phyloP scores from a whole-genome alignment of 2,329 filamentous ascomycete species.

The Penicillium sp. region DNA sequence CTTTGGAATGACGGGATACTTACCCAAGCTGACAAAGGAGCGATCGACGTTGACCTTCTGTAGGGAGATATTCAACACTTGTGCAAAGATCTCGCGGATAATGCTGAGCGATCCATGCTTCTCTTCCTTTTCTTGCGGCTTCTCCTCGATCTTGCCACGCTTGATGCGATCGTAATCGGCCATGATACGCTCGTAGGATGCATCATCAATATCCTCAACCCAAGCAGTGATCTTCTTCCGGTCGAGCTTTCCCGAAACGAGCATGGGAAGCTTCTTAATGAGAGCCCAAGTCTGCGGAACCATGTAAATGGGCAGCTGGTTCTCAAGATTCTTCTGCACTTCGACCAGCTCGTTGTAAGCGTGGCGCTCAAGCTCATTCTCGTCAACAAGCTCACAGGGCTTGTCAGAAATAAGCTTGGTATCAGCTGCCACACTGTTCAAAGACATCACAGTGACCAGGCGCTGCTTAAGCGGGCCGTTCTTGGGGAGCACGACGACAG shows the following conservation, averaged over 20 bases:
- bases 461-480: constrained; percentile 36
- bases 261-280: constrained; percentile 34
- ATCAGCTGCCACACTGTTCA: constrained; percentile 23
- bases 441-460: constrained; percentile 39
- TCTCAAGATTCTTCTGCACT: constrained; percentile 33
- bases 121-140: constrained; percentile 14
- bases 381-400: constrained; percentile 27
- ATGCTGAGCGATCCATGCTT: constrained; percentile 14
- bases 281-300: constrained; percentile 37
- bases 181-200: constrained; percentile 35
- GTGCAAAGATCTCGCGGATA: constrained; percentile 28
- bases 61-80: constrained; percentile 30
- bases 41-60: constrained; percentile 29
- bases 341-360: constrained; percentile 26
- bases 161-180: constrained; percentile 28
- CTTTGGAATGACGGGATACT: constrained; percentile 8
- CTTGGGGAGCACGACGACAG: constrained; percentile 39
- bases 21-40: constrained; percentile 33
- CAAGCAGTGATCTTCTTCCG: constrained; percentile 36
- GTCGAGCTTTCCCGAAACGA: constrained; percentile 33
- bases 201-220: constrained; percentile 38
- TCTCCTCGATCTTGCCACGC: constrained; percentile 17
- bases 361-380: constrained; percentile 15
- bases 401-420: constrained; percentile 25
- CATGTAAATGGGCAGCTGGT: constrained; percentile 41